Conservation (phyloP, 768 basidiomycete genomes). For the Kwoniella sp. region DNA sequence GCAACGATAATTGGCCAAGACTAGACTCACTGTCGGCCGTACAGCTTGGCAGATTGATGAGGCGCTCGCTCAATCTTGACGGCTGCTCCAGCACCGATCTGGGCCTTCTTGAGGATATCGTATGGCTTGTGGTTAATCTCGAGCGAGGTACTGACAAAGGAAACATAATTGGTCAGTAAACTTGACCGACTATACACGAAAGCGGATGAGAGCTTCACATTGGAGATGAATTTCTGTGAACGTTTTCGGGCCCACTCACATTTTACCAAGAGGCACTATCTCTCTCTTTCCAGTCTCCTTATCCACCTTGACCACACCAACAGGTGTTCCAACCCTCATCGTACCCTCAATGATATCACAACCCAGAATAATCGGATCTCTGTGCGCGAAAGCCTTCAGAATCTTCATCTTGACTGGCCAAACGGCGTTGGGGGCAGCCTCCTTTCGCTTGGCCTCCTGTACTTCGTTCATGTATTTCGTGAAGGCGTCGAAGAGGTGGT, state of each 20-base stretch:
- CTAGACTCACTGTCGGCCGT: constrained; percentile 74
- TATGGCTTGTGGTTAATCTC: constrained; percentile 93
- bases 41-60: constrained; percentile 92
- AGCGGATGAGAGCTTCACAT: no score
- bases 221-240: no score
- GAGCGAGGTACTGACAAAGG: constrained; percentile 73
- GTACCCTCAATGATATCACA: constrained; percentile 94
- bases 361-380: constrained; percentile 95
- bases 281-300: constrained; percentile 84
- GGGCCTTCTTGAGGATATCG: constrained; percentile 88
- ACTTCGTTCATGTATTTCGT: constrained; percentile 91
- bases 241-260: constrained; percentile 69
- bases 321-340: constrained; percentile 85
- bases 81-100: constrained; percentile 94
- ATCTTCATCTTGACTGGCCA: constrained; percentile 94
- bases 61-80: constrained; percentile 98
- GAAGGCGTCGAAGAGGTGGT: constrained; percentile 95
- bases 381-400: constrained; percentile 91
- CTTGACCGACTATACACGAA: no score
- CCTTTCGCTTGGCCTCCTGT: constrained; percentile 82
- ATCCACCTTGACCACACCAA: constrained; percentile 93
- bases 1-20: no score
- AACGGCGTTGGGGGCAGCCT: constrained; percentile 90
- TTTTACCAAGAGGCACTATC: constrained; percentile 86
- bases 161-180: no score